Evolutionary conservation across 1,284 basidiomycete genomes (phyloP), one percentile per base, ranked within the genome.

Genomic region (Ceratobasidium sp.): DNA sequence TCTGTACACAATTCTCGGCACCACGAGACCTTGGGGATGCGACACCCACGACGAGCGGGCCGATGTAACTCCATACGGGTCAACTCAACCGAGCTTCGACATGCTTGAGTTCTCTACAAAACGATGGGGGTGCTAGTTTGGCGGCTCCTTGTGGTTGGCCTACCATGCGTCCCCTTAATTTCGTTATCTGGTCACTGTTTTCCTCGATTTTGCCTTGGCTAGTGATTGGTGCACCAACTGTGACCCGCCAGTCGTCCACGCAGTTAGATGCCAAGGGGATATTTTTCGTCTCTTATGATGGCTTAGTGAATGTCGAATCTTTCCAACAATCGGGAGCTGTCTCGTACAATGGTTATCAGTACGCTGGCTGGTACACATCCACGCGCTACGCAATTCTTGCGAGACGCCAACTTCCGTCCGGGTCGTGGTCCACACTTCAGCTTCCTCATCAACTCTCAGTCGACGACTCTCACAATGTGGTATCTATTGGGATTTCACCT

Each of bases 281-380:
- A 39, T 80, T 63, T 46, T 79, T 79, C 64, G 75, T 79, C 9
- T 79, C 79, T 39, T 80, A 79, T 51, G 80, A 80, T 66, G 80
- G 80, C 3, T 56, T 79, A 15, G 77, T 78, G 20, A 78, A 79
- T 55, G 78, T 76, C 44, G 44, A 78, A 26, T 73, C 69, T 33
- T 79, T 80, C 63, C 78, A 79, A 49, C 70, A 71, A 72, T 77
- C 61, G 18, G 77, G 79, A n/a, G 70, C 75, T 18, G 63, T 78
- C 39, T 76, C 71, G 4, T 77, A 79, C 58, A 69, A 79, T 42
- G 79, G 80, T n/a, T 80, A 80, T 53, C 78, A 80, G 67, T 80
- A 79, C 39, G 80, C 80, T 49, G 78, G 72, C 4, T 80, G 80
- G 80, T 79, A 79, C 51, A 77, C 60, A 2, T 76, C 75, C 9